These are phyloP conservation scores for Colletotrichum chlorophyti DNA, from an alignment of 2,329 filamentous ascomycete species.

Conservation along the genomic window DNA sequence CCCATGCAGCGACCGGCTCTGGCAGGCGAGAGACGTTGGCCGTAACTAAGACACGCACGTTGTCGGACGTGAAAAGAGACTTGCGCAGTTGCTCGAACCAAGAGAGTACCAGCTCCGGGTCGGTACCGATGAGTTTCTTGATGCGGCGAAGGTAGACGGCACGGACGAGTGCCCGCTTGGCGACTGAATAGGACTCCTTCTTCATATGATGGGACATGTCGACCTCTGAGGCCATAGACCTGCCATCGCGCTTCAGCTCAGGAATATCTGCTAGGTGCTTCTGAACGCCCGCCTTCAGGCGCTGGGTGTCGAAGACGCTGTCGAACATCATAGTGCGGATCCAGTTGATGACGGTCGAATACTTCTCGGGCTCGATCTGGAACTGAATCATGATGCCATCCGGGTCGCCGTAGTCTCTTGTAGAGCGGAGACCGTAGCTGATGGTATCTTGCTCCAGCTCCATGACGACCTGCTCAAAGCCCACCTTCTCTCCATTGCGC, in stretches of 20 bases:
- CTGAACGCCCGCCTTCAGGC: constrained; percentile 69
- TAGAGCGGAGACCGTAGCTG: constrained; percentile 76
- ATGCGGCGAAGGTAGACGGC: constrained; percentile 86
- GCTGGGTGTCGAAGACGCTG: constrained; percentile 79
- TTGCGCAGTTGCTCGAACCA: constrained; percentile 81
- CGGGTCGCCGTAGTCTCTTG: constrained; percentile 73
- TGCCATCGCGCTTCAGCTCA: constrained; percentile 87
- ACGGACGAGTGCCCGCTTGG: constrained; percentile 84
- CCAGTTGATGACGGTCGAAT: constrained; percentile 82
- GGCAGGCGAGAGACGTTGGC: constrained; percentile 78
- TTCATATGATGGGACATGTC: constrained; percentile 83
- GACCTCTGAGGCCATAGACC: constrained; percentile 68
- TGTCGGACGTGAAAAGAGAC: constrained; percentile 81
- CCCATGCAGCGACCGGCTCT: constrained; percentile 82
- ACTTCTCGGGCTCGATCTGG: constrained; percentile 88
- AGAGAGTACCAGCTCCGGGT: constrained; percentile 76
- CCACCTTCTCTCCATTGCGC: constrained; percentile 76
- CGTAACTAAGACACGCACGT: constrained; percentile 85
- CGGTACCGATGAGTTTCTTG: constrained; percentile 78
- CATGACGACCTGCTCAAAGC: constrained; percentile 92
- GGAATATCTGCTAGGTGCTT: constrained; percentile 93
- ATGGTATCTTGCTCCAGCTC: constrained; percentile 92
- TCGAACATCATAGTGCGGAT: constrained; percentile 86
- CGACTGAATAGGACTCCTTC: constrained; percentile 77
- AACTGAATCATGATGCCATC: constrained; percentile 85